A percentile compares a stretch with the other conserved stretches of the same genome.
Evolutionary conservation across 305 asterid genomes (phyloP).

Genomic region (Ruellia speciosa): DNA sequence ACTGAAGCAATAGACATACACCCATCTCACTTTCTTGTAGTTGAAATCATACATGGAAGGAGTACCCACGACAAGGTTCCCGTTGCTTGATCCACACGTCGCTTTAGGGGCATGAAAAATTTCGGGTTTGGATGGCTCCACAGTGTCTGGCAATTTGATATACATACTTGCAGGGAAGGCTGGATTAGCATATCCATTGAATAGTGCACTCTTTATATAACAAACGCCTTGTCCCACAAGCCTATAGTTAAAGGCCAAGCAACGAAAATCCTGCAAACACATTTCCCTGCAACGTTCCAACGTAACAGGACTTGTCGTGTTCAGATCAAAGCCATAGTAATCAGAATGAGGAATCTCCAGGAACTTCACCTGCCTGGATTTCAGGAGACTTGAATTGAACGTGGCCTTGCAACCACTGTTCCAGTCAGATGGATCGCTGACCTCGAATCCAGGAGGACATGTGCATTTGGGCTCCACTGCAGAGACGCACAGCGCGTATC

Average conservation of each 20-base stretch:
- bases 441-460: slow-evolving; percentile 49
- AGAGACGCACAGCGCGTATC: slow-evolving; percentile 44
- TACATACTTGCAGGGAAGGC: slow-evolving; percentile 43
- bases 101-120: slow-evolving; percentile 24
- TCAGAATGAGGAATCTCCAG: slow-evolving; percentile 42
- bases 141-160: slow-evolving; percentile 36
- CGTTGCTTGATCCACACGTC: slow-evolving; percentile 24
- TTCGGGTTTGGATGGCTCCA: slow-evolving; percentile 25
- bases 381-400: slow-evolving; percentile 25
- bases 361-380: slow-evolving; percentile 31
- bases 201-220: slow-evolving; percentile 39
- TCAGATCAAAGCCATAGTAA: slow-evolving; percentile 55
- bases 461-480: slow-evolving; percentile 32
- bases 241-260: slow-evolving; percentile 41
- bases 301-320: slow-evolving; percentile 11
- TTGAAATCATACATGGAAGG: slow-evolving; percentile 33
- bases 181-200: slow-evolving; percentile 43
- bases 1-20: slow-evolving; percentile 33
- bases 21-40: slow-evolving; percentile 33
- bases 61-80: slow-evolving; percentile 19
- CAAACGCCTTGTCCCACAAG: slow-evolving; percentile 41
- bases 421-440: slow-evolving; percentile 34
- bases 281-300: slow-evolving; percentile 31
- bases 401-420: slow-evolving; percentile 40
- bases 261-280: slow-evolving; percentile 35